Conservation (phyloP, 2,329 filamentous ascomycete genomes). For the Apiospora saccharicola region DNA sequence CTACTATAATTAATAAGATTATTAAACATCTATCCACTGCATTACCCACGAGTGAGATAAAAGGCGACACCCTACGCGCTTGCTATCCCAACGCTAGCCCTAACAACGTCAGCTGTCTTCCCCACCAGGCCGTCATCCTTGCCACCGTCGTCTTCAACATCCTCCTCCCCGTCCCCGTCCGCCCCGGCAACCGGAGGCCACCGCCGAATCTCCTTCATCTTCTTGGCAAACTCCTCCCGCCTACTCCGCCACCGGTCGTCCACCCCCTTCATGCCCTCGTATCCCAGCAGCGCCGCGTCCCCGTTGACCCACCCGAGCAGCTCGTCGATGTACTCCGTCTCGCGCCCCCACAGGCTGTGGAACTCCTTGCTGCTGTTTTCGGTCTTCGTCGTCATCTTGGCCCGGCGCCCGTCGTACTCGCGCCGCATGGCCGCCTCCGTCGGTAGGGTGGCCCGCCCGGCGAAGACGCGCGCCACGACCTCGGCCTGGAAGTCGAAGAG, state of each 20-base stretch:
- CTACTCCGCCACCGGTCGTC: constrained; percentile 41
- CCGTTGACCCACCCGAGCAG: constrained; percentile 40
- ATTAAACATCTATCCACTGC: not conserved
- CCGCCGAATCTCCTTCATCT: constrained; percentile 14
- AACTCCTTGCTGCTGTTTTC: constrained; percentile 41
- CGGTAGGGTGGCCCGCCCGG: constrained; percentile 55
- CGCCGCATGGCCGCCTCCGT: constrained; percentile 46
- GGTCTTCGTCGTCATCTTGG: not conserved
- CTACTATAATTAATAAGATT: no score
- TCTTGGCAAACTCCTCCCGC: not conserved
- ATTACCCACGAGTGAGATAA: not conserved
- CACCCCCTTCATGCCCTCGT: constrained; percentile 41
- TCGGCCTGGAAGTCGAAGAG: constrained; percentile 76
- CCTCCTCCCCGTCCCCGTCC: not conserved
- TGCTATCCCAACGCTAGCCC: not conserved
- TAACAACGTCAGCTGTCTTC: not conserved
- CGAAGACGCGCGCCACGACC: constrained; percentile 63
- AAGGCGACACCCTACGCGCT: not conserved
- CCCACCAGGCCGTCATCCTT: not conserved
- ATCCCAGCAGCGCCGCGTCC: constrained; percentile 32
- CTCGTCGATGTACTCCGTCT: constrained; percentile 43
- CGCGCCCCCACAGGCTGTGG: constrained; percentile 46
- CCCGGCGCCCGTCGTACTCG: constrained; percentile 42
- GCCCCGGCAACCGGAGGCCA: not conserved
- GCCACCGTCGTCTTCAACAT: no score